Conservation (phyloP, 2,329 filamentous ascomycete genomes). For the Pseudocercospora fuligena region DNA sequence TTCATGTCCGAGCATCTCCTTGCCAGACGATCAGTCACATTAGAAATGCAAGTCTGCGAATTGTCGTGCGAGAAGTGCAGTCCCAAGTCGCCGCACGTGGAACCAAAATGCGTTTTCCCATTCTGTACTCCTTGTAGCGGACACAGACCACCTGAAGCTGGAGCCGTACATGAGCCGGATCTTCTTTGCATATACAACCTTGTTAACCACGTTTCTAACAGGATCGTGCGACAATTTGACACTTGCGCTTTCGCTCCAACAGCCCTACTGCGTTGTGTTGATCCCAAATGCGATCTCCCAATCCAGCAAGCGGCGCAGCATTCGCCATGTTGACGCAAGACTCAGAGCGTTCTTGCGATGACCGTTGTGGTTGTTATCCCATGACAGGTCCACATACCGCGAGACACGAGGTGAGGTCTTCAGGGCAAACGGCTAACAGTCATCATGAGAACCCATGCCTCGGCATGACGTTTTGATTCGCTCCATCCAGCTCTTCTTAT, state of each 20-base stretch:
- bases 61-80: too few species aligned
- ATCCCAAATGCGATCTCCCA: not conserved
- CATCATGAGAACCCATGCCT: not conserved
- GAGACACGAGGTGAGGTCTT: not conserved
- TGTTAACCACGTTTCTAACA: not conserved
- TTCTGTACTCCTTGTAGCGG: not conserved
- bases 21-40: not conserved
- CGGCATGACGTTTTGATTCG: conserved; percentile 5
- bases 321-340: too few species aligned
- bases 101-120: not conserved
- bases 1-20: not conserved
- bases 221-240: not conserved
- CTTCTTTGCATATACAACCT: not conserved
- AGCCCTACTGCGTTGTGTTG: not conserved
- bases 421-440: not conserved
- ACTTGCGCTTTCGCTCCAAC: not conserved
- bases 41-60: not conserved
- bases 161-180: not conserved
- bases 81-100: too few species aligned
- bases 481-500: not conserved
- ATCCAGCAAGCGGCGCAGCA: too few species aligned
- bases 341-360: not conserved
- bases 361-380: not conserved
- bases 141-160: not conserved
- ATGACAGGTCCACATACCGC: not conserved